Base-by-base conservation (phyloP, 176 grass and related monocot genomes). In the Oryza rufipogon region DNA sequence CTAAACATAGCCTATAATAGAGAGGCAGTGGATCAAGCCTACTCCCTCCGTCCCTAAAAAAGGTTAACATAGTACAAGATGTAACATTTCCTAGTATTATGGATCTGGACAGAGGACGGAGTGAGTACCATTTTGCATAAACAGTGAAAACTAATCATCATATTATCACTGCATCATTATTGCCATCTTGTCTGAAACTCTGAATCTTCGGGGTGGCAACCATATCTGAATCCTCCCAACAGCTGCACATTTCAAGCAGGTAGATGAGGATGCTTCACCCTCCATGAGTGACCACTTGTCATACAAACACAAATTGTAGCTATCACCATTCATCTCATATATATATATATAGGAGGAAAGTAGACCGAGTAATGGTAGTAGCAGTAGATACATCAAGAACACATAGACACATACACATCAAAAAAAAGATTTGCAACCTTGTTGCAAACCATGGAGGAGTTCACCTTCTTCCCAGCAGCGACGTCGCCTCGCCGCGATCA, bases 391-490 rank as follows among this genome's bases (percentile, higher is more conserved):
- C 74, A 75, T 33, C 39, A 4, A 25, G 36, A 78, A 17, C 20
- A 51, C 16, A 54, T 6, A n/a, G 19, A 58, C 17, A 63, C 58
- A 23, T 11, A 63, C 58, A 63, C 3, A 63, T 63, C 10, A 63
- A 23, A 23, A 63, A 7, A 75, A 32, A 32, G 30, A 32, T 32
- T 90, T 52, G 17, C 68, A 83, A 48, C 49, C 70, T 51, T 20
- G 41, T 14, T 60, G 11, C 68, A 67, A 38, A 52, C 46, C 86
- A 93, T 98, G 95, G 92, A 93, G 6, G 92, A 93, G 22, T 95
- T 98, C 75, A 95, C 92, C 85, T 98, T 95, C 91, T 98, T 95
- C 91, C 91, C 68, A 25, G 26, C 83, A 2, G 6, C 52, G 54
- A 17, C 4, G 49, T 17, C 74, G 56, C 79, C 63, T 19, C 61